Evolutionary conservation across 441 rosid species (phyloP).

Genomic region (Adansonia grandidieri): DNA sequence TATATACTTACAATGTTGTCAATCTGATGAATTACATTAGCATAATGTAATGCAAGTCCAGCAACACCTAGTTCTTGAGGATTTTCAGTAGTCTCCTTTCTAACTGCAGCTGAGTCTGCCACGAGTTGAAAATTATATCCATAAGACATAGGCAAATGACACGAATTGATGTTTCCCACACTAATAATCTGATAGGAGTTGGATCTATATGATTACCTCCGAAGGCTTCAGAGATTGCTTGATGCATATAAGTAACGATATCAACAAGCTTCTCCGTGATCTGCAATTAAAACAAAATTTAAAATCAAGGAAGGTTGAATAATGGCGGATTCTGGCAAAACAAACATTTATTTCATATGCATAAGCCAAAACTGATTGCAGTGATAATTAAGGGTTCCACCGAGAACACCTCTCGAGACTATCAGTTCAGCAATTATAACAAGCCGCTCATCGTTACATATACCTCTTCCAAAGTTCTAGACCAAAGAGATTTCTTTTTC

Average conservation of each 20-base stretch:
- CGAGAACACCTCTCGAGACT: not conserved
- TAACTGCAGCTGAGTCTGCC: conserved; percentile 39
- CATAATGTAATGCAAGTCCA: conserved; percentile 94
- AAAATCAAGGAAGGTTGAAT: conserved; percentile 7
- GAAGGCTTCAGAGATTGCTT: conserved; percentile 77
- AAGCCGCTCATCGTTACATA: conserved; percentile 21
- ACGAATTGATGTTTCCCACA: not conserved
- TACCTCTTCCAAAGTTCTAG: conserved; percentile 76
- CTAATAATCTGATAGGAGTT: conserved; percentile 12
- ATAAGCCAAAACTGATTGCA: conserved; percentile 3
- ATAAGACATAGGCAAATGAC: not conserved
- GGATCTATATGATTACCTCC: conserved; percentile 55
- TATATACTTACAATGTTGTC: conserved; percentile 74
- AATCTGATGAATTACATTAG: conserved; percentile 83
- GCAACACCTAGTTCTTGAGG: conserved; percentile 69
- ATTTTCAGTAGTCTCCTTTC: conserved; percentile 38
- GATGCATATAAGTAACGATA: conserved; percentile 70
- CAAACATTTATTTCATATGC: not conserved
- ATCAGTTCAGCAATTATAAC: conserved; percentile 19
- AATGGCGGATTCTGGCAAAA: not conserved
- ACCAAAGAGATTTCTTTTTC: conserved; percentile 74
- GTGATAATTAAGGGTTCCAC: not conserved
- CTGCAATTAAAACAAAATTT: conserved; percentile 48
- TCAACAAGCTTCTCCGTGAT: conserved; percentile 84
- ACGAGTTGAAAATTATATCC: conserved; percentile 27